A percentile compares a stretch with the other conserved stretches of the same genome.
Conservation (phyloP, 768 basidiomycete species). For the Chalciporus chontae region DNA sequence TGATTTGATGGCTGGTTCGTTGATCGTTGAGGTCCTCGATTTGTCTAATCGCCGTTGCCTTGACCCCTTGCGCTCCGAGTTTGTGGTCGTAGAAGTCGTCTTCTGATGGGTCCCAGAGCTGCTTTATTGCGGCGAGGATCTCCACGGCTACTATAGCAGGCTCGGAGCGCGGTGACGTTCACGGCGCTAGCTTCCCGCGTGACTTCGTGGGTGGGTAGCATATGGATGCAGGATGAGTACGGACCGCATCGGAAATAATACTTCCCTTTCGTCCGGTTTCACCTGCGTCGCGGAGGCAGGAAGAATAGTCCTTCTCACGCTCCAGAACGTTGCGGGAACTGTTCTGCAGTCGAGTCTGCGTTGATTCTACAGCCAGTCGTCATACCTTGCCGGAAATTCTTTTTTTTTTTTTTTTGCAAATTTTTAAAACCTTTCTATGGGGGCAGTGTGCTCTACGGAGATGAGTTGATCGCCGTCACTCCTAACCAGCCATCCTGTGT, state of each 20-base stretch:
- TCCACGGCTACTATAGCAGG: slow-evolving; percentile 1
- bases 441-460: slow-evolving; percentile 16
- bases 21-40: not conserved
- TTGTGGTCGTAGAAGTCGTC: slow-evolving; percentile 5
- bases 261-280: slow-evolving; percentile 4
- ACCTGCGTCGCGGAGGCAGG: slow-evolving; percentile 1
- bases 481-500: slow-evolving; percentile 20
- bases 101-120: not conserved
- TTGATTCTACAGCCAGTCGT: slow-evolving; percentile 5
- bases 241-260: slow-evolving; percentile 1
- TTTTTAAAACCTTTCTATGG: slow-evolving; percentile 12
- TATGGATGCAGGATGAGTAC: not conserved
- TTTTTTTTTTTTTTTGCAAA: not conserved
- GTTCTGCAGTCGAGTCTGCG: slow-evolving; percentile 3
- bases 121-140: slow-evolving; percentile 18
- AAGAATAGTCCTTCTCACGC: slow-evolving; percentile 1
- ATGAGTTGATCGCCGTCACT: slow-evolving; percentile 29
- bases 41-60: slow-evolving; percentile 5
- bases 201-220: slow-evolving; percentile 1
- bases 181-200: slow-evolving; percentile 13
- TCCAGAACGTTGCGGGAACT: not conserved
- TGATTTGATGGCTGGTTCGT: not conserved
- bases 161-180: not conserved
- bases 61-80: slow-evolving; percentile 18
- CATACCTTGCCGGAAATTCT: not conserved